A percentile compares a stretch with the other conserved stretches of the same genome.
Conservation (phyloP, 345 rosid genomes). For the Brassica incana region DNA sequence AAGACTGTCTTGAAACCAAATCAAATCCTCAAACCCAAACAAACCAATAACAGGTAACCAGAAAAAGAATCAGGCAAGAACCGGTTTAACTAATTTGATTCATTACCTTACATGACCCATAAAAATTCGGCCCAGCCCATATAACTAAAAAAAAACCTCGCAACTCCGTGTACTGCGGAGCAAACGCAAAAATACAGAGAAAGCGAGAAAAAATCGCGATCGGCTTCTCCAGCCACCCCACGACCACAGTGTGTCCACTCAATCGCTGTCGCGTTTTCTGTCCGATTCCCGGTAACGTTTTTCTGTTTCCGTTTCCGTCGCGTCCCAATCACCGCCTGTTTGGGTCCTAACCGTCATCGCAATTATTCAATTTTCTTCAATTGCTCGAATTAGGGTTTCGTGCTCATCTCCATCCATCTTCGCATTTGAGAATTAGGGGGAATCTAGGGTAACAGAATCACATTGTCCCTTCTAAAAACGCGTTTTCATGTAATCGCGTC, state of each 20-base stretch:
- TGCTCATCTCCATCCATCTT: not conserved
- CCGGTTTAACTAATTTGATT: not conserved
- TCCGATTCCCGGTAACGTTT: slow-evolving; percentile 26
- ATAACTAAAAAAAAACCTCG: not conserved
- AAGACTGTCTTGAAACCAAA: not conserved
- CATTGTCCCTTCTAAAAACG: not conserved
- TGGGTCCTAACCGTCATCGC: not conserved
- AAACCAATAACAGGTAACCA: not conserved
- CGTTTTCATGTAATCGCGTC: slow-evolving; percentile 13
- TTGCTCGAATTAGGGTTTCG: slow-evolving; percentile 31
- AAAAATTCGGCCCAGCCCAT: slow-evolving; percentile 26
- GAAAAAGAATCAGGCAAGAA: not conserved
- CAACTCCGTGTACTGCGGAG: slow-evolving; percentile 14
- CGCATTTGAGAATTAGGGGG: not conserved
- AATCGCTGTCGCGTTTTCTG: slow-evolving; percentile 40
- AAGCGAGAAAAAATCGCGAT: slow-evolving; percentile 31
- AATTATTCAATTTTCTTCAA: not conserved
- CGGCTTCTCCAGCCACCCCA: slow-evolving; percentile 31
- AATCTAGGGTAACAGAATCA: not conserved
- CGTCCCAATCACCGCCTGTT: not conserved
- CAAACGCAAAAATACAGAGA: slow-evolving; percentile 32
- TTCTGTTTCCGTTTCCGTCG: not conserved
- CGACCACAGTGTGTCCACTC: slow-evolving; percentile 19
- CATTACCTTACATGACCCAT: too few species aligned
- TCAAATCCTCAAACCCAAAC: not conserved